Conservation (phyloP, 177 flowering plant species). For the Telopea speciosissima region DNA sequence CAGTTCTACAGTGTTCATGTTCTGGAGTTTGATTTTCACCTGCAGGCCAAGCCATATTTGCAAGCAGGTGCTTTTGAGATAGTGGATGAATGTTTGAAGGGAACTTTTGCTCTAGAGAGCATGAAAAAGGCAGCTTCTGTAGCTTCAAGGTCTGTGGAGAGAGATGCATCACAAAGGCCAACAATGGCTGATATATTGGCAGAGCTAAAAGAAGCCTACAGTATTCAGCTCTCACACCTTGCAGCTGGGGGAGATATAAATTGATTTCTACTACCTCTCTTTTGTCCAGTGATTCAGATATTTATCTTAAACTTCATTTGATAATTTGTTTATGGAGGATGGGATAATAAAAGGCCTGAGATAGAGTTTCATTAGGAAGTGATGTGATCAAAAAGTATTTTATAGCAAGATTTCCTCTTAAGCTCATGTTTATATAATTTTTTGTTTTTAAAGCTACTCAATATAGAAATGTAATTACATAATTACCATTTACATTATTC, state of each 20-base stretch:
- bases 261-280: too few species aligned
- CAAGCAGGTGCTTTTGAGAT: constrained; percentile 86
- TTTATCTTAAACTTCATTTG: background rate
- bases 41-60: constrained; percentile 87
- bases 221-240: constrained; percentile 56
- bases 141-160: constrained; percentile 72
- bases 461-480: too few species aligned
- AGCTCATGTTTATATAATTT: background rate
- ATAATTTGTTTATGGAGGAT: background rate
- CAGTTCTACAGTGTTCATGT: too few species aligned
- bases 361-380: background rate
- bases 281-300: too few species aligned
- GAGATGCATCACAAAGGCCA: constrained; percentile 77
- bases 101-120: constrained; percentile 60
- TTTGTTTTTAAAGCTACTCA: too few species aligned
- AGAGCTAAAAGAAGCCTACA: constrained; percentile 73
- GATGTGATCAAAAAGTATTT: background rate
- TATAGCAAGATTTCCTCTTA: background rate
- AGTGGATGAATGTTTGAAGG: constrained; percentile 63
- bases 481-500: too few species aligned
- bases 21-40: background rate
- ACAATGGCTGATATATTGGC: constrained; percentile 56
- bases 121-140: constrained; percentile 57
- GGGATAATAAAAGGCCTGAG: background rate
- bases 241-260: constrained; percentile 23